Evolutionary conservation across 352 stramenopile species (phyloP).

Genomic region (Globisporangium apiculatum): DNA sequence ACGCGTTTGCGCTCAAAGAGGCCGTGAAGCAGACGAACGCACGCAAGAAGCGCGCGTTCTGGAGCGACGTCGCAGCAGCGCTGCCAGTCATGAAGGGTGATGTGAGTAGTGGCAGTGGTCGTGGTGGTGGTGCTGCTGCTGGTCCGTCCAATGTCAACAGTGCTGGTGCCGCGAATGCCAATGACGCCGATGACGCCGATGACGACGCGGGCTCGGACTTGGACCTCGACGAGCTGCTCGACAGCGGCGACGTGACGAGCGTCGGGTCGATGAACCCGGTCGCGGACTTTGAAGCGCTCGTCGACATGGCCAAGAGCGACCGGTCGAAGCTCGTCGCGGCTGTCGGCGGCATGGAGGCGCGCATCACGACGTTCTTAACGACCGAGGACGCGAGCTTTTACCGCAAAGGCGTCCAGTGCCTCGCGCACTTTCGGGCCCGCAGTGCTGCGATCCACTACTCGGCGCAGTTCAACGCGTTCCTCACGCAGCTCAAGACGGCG

Average conservation of each 20-base stretch:
- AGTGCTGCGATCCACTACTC: constrained; percentile 67
- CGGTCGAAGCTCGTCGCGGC: constrained; percentile 30
- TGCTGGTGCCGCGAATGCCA: neutral
- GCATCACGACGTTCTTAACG: constrained; percentile 61
- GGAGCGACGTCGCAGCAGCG: constrained; percentile 52
- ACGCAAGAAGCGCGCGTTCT: constrained; percentile 74
- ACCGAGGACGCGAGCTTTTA: constrained; percentile 35
- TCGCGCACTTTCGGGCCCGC: constrained; percentile 62
- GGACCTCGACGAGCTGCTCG: constrained; percentile 69
- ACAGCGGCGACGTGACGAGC: constrained; percentile 46
- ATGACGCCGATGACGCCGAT: constrained; percentile 13
- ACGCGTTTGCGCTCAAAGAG: constrained; percentile 72
- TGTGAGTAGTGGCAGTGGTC: neutral
- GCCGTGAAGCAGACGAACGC: constrained; percentile 56
- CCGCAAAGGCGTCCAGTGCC: constrained; percentile 61
- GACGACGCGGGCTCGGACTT: constrained; percentile 52
- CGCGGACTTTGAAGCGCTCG: constrained; percentile 68
- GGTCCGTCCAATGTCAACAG: constrained; percentile 15
- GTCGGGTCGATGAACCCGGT: constrained; percentile 85
- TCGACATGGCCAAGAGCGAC: constrained; percentile 47
- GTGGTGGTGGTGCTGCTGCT: no score
- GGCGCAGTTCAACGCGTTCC: constrained; percentile 69
- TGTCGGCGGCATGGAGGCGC: constrained; percentile 59
- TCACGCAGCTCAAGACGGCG: constrained; percentile 41
- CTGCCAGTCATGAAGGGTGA: constrained; percentile 23